Evolutionary conservation across 768 basidiomycete species (phyloP).

Genomic region (Rhodotorula paludigena): DNA sequence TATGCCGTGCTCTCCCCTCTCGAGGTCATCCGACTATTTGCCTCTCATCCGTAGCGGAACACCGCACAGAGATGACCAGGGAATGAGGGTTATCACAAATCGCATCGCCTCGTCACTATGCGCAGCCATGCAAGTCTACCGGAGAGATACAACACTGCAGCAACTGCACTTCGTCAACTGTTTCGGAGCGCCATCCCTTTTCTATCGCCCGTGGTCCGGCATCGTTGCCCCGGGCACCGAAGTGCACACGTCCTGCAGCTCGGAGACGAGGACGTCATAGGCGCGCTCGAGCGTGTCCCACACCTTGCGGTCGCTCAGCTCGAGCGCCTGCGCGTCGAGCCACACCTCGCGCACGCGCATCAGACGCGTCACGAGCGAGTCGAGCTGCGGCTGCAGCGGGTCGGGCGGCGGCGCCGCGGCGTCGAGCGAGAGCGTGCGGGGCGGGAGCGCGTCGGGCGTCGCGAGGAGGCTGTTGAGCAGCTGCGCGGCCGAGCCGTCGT

Average conservation of each 20-base stretch:
- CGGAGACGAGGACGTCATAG: not conserved
- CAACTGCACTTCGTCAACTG: too few relatives aligned
- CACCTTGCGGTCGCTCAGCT: not conserved
- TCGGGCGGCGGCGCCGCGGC: not conserved
- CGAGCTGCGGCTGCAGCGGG: not conserved
- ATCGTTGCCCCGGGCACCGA: too few relatives aligned
- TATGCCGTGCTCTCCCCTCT: too few relatives aligned
- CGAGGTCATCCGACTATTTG: too few relatives aligned
- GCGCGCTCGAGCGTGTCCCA: constrained; percentile 7
- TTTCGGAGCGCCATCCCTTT: too few relatives aligned
- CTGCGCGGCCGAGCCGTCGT: not conserved
- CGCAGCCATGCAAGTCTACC: too few relatives aligned
- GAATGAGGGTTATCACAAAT: too few relatives aligned
- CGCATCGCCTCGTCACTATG: too few relatives aligned
- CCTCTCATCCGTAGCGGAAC: too few relatives aligned
- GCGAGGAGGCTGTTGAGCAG: not conserved
- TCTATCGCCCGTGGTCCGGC: not conserved
- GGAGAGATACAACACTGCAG: too few relatives aligned
- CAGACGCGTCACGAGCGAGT: not conserved
- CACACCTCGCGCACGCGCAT: not conserved
- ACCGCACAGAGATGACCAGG: too few relatives aligned
- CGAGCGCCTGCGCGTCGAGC: not conserved
- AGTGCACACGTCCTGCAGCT: not conserved
- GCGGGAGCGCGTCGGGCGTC: not conserved
- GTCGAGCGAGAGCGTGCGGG: not conserved